Evolutionary conservation across 768 basidiomycete species (phyloP).

Genomic region (Butyriboletus loyo): DNA sequence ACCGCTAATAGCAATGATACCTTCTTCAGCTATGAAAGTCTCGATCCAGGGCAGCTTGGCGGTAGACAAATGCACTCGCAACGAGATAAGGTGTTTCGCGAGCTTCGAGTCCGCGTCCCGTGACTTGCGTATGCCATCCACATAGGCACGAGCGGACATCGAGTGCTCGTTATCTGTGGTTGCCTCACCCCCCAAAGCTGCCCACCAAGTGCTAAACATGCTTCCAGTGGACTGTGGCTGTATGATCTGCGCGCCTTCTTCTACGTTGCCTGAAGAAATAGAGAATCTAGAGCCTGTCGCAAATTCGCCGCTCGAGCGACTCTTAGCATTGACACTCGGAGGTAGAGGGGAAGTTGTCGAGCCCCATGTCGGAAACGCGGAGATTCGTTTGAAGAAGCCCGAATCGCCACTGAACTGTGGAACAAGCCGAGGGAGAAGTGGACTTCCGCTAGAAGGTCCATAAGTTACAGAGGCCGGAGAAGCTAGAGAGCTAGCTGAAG

Average conservation of each 20-base stretch:
- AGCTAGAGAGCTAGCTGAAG: conserved; percentile 26
- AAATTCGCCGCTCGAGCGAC: conserved; percentile 40
- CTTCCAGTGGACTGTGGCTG: conserved; percentile 73
- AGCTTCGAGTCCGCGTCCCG: conserved; percentile 59
- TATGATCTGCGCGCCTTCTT: conserved; percentile 35
- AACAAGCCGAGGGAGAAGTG: conserved; percentile 61
- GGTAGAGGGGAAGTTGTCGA: conserved; percentile 35
- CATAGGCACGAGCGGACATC: conserved; percentile 60
- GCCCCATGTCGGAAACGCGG: conserved; percentile 59
- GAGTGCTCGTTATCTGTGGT: conserved; percentile 35
- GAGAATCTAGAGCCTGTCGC: conserved; percentile 21
- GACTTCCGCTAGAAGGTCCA: conserved; percentile 54
- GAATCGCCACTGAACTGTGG: conserved; percentile 76
- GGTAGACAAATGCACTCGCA: conserved; percentile 85
- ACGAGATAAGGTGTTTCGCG: conserved; percentile 72
- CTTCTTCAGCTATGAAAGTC: conserved; percentile 63
- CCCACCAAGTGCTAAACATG: conserved; percentile 76
- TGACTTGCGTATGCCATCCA: conserved; percentile 53
- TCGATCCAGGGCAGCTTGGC: conserved; percentile 75
- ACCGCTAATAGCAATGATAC: conserved; percentile 59
- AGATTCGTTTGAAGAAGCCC: conserved; percentile 65
- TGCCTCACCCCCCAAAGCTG: conserved; percentile 56
- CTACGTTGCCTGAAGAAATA: conserved; percentile 28
- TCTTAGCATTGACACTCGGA: conserved; percentile 23
- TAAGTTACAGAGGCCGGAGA: conserved; percentile 46